Conservation (phyloP, 441 rosid genomes). For the Pelargonium hybrid region DNA sequence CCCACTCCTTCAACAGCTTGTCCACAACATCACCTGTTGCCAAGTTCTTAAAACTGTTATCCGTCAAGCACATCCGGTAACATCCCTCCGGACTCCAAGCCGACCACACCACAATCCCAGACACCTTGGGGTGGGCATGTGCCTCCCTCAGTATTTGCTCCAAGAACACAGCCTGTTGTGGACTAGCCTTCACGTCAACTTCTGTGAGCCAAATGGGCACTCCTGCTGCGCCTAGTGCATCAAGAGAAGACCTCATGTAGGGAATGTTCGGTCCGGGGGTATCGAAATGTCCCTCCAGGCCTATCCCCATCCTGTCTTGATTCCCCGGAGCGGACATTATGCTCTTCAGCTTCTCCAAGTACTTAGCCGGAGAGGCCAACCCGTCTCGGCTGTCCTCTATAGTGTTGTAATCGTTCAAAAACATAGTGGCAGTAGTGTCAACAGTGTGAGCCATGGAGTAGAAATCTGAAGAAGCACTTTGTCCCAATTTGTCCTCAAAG, state of each 20-base stretch:
- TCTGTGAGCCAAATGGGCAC: no score
- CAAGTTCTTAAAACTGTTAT: no score
- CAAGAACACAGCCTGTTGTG: conserved; percentile 38
- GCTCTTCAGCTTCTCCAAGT: conserved; percentile 33
- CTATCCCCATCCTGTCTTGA: conserved; percentile 32
- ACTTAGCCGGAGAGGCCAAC: conserved; percentile 31
- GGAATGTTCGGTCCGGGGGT: no score
- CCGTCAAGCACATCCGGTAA: no score
- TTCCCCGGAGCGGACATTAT: conserved; percentile 24
- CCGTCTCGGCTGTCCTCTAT: conserved; percentile 46
- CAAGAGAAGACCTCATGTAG: no score
- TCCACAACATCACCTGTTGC: no score
- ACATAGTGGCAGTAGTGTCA: conserved; percentile 30
- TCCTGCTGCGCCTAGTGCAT: no score
- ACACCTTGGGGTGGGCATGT: conserved; percentile 48
- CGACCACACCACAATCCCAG: conserved; percentile 38
- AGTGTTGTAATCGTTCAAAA: conserved; percentile 63
- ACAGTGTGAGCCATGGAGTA: conserved; percentile 23
- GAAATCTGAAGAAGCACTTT: conserved; percentile 26
- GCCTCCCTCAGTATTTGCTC: conserved; percentile 66
- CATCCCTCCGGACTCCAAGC: no score
- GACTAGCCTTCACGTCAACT: background rate
- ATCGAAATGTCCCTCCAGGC: conserved; percentile 55
- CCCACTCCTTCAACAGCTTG: no score
- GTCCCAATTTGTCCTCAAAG: conserved; percentile 50